phyloP scores from a whole-genome alignment of 352 stramenopile genomes.

The Elongisporangium senticosum region DNA sequence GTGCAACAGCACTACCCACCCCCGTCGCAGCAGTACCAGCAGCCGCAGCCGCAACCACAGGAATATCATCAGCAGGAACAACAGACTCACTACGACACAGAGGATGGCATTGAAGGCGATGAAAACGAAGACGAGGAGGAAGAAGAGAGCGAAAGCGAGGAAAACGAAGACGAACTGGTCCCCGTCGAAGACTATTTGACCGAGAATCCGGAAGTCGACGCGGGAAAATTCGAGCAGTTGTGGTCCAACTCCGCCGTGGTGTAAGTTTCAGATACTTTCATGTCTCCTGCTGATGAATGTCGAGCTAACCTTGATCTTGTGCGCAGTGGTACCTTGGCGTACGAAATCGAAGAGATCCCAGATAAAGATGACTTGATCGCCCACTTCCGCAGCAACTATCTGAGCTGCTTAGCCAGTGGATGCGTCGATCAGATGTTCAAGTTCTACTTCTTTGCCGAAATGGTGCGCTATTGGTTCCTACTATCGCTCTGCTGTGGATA shows the following conservation, averaged over 20 bases:
- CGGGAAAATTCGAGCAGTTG: conserved; percentile 74
- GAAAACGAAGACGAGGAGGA: conserved; percentile 20
- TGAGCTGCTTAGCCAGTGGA: conserved; percentile 79
- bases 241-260: conserved; percentile 66
- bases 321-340: conserved; percentile 44
- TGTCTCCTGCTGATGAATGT: not conserved
- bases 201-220: conserved; percentile 55
- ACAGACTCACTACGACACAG: conserved; percentile 15
- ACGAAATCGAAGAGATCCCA: conserved; percentile 40
- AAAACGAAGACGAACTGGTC: conserved; percentile 50
- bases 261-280: conserved; percentile 33
- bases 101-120: conserved; percentile 12
- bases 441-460: conserved; percentile 86
- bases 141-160: conserved; percentile 24
- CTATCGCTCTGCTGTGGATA: not conserved
- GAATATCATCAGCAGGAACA: conserved; percentile 10
- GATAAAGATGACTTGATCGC: conserved; percentile 77
- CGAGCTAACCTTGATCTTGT: conserved; percentile 1
- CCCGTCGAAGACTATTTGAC: conserved; percentile 64
- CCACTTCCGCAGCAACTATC: conserved; percentile 54
- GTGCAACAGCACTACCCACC: conserved; percentile 7
- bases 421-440: conserved; percentile 69
- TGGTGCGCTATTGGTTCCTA: conserved; percentile 31
- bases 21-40: conserved; percentile 9
- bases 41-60: conserved; percentile 11